Percentiles rank a stretch among this genome's conserved stretches.
Conservation (phyloP, 1,139 yeast genomes). For the Protomyces gravidus region DNA sequence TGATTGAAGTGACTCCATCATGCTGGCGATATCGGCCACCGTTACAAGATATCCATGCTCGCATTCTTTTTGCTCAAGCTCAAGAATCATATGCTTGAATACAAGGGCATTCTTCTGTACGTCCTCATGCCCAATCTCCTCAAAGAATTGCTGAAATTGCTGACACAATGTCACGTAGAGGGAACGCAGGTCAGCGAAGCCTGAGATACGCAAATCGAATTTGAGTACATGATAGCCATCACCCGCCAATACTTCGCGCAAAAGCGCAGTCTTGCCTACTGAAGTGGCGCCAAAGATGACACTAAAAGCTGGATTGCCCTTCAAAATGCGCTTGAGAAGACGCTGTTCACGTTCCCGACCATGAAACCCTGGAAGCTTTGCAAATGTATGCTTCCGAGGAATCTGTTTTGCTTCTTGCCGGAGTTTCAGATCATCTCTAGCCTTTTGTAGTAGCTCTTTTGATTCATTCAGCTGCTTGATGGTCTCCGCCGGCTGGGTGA, state of each 20-base stretch:
- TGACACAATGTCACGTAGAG: slow-evolving; percentile 16
- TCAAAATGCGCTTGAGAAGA: slow-evolving; percentile 5
- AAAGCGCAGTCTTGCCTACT: slow-evolving; percentile 23
- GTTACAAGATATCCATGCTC: slow-evolving; percentile 4
- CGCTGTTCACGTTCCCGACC: slow-evolving; percentile 19
- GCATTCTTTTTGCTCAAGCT: slow-evolving; percentile 13
- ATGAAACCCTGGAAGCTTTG: slow-evolving; percentile 26
- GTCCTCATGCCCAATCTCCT: slow-evolving; percentile 2
- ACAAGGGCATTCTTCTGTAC: slow-evolving; percentile 9
- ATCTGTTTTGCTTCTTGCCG: slow-evolving; percentile 14
- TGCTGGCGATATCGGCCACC: slow-evolving; percentile 23
- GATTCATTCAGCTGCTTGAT: slow-evolving; percentile 21
- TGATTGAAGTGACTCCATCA: slow-evolving; percentile 23
- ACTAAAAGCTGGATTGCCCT: slow-evolving; percentile 10
- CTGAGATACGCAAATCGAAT: slow-evolving; percentile 19
- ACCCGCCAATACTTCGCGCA: slow-evolving; percentile 19
- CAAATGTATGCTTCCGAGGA: slow-evolving; percentile 17
- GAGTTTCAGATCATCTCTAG: slow-evolving; percentile 11
- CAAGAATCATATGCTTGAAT: slow-evolving; percentile 20
- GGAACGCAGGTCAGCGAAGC: slow-evolving; percentile 19
- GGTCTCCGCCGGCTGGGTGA: slow-evolving; percentile 25
- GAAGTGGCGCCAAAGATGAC: slow-evolving; percentile 26
- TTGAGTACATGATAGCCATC: slow-evolving; percentile 18
- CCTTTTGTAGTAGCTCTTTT: slow-evolving; percentile 21
- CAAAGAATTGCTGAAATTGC: slow-evolving; percentile 12